These are phyloP conservation scores for Blastocystis sp. DNA, from an alignment of 352 stramenopile species.

Conservation along the genomic window DNA sequence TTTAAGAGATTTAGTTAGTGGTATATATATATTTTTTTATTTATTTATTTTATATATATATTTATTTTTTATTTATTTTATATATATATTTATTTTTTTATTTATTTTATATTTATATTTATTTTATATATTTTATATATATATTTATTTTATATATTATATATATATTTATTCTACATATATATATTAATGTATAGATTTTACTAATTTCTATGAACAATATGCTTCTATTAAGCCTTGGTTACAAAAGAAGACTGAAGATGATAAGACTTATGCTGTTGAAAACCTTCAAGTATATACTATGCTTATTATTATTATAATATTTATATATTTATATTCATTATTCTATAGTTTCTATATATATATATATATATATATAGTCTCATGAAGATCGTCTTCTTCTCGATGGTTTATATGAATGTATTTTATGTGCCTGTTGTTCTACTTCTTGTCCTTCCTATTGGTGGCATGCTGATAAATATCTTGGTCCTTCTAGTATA, in stretches of 20 bases:
- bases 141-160: too few species aligned
- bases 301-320: not conserved
- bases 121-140: too few species aligned
- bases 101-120: too few species aligned
- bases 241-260: conserved; percentile 80
- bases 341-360: not conserved
- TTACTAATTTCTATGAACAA: conserved; percentile 96
- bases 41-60: conserved; percentile 72
- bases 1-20: conserved; percentile 88
- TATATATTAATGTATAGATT: conserved; percentile 65
- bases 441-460: conserved; percentile 90
- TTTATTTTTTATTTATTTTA: conserved; percentile 95
- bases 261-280: conserved; percentile 61
- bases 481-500: conserved; percentile 9
- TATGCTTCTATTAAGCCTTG: conserved; percentile 89
- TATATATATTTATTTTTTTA: too few species aligned
- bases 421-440: conserved; percentile 97
- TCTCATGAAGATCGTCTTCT: conserved; percentile 85
- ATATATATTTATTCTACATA: too few species aligned
- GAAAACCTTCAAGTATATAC: conserved; percentile 14
- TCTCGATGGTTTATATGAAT: conserved; percentile 99
- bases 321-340: not conserved
- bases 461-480: conserved; percentile 76
- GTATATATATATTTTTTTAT: conserved; percentile 54
- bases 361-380: conserved; percentile 35